Evolutionary conservation across 2,329 filamentous ascomycete genomes (phyloP).

Genomic region (Paradendryphiella salina): DNA sequence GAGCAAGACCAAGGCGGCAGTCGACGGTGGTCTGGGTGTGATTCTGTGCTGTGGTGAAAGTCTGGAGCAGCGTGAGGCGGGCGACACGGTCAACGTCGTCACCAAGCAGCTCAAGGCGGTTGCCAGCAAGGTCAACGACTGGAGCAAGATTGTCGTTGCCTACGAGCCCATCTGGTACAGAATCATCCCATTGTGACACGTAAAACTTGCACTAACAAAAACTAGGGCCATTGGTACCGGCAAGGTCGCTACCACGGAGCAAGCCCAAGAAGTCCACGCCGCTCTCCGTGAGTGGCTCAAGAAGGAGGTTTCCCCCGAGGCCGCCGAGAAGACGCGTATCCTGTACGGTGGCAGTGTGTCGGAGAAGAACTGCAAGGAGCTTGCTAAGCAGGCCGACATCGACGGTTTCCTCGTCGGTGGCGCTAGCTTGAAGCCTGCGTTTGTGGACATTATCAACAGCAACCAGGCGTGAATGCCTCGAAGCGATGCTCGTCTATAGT

Average conservation of each 20-base stretch:
- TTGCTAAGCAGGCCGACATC: slow-evolving; percentile 90
- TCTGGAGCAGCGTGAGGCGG: slow-evolving; percentile 84
- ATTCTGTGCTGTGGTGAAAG: slow-evolving; percentile 98
- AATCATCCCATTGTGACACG: no score
- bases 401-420: slow-evolving; percentile 97
- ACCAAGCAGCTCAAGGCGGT: slow-evolving; percentile 84
- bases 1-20: slow-evolving; percentile 89
- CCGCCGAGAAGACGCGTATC: slow-evolving; percentile 84
- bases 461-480: slow-evolving; percentile 47
- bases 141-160: slow-evolving; percentile 92
- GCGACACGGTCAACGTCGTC: slow-evolving; percentile 83
- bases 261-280: slow-evolving; percentile 58
- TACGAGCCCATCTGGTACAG: slow-evolving; percentile 99
- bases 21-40: slow-evolving; percentile 83
- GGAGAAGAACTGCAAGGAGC: slow-evolving; percentile 96
- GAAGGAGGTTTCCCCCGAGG: slow-evolving; percentile 73
- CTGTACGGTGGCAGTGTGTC: slow-evolving; percentile 96
- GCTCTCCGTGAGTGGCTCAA: slow-evolving; percentile 86
- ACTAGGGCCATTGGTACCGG: slow-evolving; percentile 77
- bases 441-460: slow-evolving; percentile 72
- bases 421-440: slow-evolving; percentile 95
- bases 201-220: no score
- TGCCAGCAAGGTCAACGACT: slow-evolving; percentile 77
- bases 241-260: slow-evolving; percentile 51
- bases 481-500: slow-evolving; percentile 47